phyloP scores from a whole-genome alignment of 805 yeast genomes.

The Sporopachydermia quercuum region DNA sequence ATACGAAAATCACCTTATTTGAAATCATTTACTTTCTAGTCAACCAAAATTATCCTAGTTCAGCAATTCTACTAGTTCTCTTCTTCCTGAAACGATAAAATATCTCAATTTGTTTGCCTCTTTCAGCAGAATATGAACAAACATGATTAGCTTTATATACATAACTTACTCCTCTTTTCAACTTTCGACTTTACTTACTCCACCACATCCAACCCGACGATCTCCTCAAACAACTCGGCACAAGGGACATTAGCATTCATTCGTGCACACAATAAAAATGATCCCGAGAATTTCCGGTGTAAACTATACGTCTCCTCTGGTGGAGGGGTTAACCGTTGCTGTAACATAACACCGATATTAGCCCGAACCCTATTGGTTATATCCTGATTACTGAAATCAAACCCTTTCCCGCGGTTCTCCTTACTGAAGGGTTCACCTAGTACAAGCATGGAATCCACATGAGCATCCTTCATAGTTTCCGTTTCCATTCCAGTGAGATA shows the following conservation, averaged over 20 bases:
- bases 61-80: too few relatives aligned
- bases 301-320: constrained; percentile 97
- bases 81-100: too few relatives aligned
- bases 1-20: too few relatives aligned
- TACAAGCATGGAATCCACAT: constrained; percentile 77
- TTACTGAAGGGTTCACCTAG: constrained; percentile 82
- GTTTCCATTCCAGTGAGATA: constrained; percentile 87
- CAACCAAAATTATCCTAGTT: too few relatives aligned
- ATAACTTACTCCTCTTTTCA: background rate
- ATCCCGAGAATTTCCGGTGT: constrained; percentile 91
- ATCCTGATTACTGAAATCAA: constrained; percentile 72
- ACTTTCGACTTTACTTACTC: background rate
- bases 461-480: constrained; percentile 78
- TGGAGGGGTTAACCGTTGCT: constrained; percentile 88
- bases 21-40: too few relatives aligned
- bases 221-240: constrained; percentile 56
- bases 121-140: too few relatives aligned
- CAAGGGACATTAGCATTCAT: constrained; percentile 76
- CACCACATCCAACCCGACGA: constrained; percentile 34
- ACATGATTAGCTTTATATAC: too few relatives aligned
- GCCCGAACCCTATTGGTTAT: constrained; percentile 87
- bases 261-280: constrained; percentile 77
- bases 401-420: constrained; percentile 31
- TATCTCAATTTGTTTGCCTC: too few relatives aligned
- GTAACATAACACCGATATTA: constrained; percentile 78